Base-by-base conservation (phyloP, 2,329 filamentous ascomycete species). In the Venturiaceae sp. region DNA sequence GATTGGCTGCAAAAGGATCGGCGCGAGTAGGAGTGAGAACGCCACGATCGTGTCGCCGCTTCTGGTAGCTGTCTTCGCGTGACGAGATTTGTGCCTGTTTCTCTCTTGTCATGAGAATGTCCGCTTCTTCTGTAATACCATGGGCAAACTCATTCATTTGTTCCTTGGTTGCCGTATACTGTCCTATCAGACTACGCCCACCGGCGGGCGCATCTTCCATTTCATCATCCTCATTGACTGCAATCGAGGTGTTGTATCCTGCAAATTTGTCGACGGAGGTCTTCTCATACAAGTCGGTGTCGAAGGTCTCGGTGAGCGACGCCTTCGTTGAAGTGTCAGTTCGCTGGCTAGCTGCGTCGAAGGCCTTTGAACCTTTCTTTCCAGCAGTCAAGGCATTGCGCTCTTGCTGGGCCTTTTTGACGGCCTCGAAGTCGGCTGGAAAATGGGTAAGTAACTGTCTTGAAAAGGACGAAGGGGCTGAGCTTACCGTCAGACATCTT, bases 11-110 rank as follows among this genome's bases (percentile, higher is more conserved):
- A 68, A 95, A 95, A 32, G 90, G 86, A 69, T 96, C 91, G 62
- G 86, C 89, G 67, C 90, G 85, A 8, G 89, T 91, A 4, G 92
- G 91, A 23, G 90, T 94, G 62, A 97, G 79, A 50, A 72, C 68
- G 56, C 83, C 85, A 62, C 94, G 90, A 70, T 96, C 86, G 72
- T 95, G 95, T 60, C 92, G 85, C 64, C 92, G 89, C 75, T 95
- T 96, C 75, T 99, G 95, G 71, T 99, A 99, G 69, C 97, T 92
- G 63, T 91, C 95, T 77, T 97, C 92, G 67, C 94, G 87, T 69
- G 95, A 92, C 61, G 86, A 80, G 68, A 99, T 97, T 66, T 92
- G 86, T 60, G 88, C 91, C 71, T 90, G 89, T 75, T 92, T 89
- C 77, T 97, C 94, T 65, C 86, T 84, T 47, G 87, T 88, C 55